Base-by-base conservation (phyloP, 2,329 filamentous ascomycete species). In the Knoxdaviesia capensis region DNA sequence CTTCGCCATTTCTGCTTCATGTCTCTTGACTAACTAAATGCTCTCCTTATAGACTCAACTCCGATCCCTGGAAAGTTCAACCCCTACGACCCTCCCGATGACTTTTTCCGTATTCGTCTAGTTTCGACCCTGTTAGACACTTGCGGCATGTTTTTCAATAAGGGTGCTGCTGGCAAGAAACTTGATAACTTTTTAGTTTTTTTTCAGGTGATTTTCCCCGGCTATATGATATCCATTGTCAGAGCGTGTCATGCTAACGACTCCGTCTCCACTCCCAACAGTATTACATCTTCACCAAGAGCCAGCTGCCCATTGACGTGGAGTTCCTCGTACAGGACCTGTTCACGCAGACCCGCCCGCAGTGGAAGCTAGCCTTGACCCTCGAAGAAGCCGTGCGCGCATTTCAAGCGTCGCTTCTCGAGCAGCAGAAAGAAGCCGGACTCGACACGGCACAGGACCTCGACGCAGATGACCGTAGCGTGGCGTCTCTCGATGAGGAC, bases 131-230 rank as follows among this genome's bases (percentile, higher is more conserved):
- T 98, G 40, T 69, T 98, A 5, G 92, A 98, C 59, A 94, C 87
- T 1, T 96, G 88, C 50, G 90, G 92, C 43, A 80, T 92, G 58
- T 98, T 88, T 62, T 98, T 94, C 52, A 90, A 90, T 57, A 80
- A 88, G 51, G 90, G 92, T 6, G 77, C 80, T 37, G 83, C 87
- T 2, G 92, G 87, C 58, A 96, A 96, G 66, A 98, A 96, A 61
- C 71, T 98, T 7, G 90, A 98, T 54, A 96, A 94, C 58, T 98
- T 96, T 59, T 66, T 98, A 46, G 88, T 81, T 0, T 96, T 96
- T 60, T 85, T 98, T 52, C 87, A 93, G 66, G 76, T 79, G 20
- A 20, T 20, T 20, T 20, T 20, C 2, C 20, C 20, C 20, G 20
- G 20, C 20, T 20, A 20, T 20, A 20, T 20, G 20, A 20, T 20